Conservation (phyloP, 441 rosid genomes). For the Francoa sonchifolia region DNA sequence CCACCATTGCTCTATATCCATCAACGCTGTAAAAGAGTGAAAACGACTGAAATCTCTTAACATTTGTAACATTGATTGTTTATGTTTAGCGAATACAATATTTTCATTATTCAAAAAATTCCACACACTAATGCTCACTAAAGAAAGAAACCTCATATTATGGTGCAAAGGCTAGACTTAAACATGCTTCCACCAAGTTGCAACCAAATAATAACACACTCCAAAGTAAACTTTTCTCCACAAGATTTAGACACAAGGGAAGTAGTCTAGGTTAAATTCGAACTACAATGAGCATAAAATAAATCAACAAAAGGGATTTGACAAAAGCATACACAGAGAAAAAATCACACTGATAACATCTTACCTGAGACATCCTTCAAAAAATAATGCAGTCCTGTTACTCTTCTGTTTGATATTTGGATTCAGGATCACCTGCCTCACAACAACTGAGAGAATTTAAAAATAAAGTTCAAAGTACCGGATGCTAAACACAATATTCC, state of each 20-base stretch:
- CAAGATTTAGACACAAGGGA: too few species aligned
- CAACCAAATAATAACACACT: neutral
- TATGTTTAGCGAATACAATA: neutral
- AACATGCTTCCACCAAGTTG: too few species aligned
- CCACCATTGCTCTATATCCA: slow-evolving; percentile 81
- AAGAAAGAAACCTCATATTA: neutral
- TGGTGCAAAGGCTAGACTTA: too few species aligned
- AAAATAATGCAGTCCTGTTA: slow-evolving; percentile 55
- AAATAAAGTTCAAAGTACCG: slow-evolving; percentile 11
- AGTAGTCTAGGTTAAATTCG: too few species aligned
- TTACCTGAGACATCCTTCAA: slow-evolving; percentile 81
- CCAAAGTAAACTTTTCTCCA: too few species aligned
- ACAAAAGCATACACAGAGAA: too few species aligned
- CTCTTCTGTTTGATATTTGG: slow-evolving; percentile 60
- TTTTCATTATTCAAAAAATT: too few species aligned
- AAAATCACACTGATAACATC: too few species aligned
- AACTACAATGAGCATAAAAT: neutral
- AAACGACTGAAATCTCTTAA: neutral
- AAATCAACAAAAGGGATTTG: neutral
- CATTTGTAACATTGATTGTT: neutral
- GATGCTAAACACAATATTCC: slow-evolving; percentile 3
- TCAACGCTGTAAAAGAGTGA: slow-evolving; percentile 34
- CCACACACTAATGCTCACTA: too few species aligned
- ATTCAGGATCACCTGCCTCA: slow-evolving; percentile 75
- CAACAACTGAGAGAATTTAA: slow-evolving; percentile 20